phyloP scores from a whole-genome alignment of 2,329 filamentous ascomycete genomes.

The Hortaea werneckii region DNA sequence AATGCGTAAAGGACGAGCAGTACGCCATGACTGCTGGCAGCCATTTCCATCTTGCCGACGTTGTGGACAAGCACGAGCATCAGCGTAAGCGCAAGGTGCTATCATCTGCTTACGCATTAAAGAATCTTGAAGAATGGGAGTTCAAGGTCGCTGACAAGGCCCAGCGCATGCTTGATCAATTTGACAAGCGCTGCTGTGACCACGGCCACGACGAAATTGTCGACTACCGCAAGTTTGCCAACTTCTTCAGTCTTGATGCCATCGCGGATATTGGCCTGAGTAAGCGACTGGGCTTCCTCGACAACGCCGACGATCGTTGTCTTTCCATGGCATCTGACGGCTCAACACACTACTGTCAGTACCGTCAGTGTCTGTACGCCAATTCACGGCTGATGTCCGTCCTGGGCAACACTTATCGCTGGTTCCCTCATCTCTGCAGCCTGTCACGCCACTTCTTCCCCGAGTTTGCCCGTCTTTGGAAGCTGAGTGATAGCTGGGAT shows the following conservation, averaged over 20 bases:
- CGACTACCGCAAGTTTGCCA: conserved; percentile 29
- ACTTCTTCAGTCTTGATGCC: conserved; percentile 29
- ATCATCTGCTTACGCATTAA: conserved; percentile 29
- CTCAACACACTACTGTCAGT: conserved; percentile 34
- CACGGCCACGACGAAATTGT: conserved; percentile 20
- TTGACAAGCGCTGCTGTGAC: conserved; percentile 25
- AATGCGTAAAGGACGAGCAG: conserved; percentile 26
- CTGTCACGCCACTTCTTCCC: conserved; percentile 35
- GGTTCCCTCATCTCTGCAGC: conserved; percentile 27
- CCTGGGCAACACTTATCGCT: conserved; percentile 44
- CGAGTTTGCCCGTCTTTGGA: conserved; percentile 30
- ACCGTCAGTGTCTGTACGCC: conserved; percentile 43
- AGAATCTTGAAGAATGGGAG: conserved; percentile 33
- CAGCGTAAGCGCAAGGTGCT: conserved; percentile 30
- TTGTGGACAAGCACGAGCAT: conserved; percentile 30
- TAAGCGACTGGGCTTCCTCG: conserved; percentile 27
- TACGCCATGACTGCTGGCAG: conserved; percentile 24
- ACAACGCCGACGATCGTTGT: conserved; percentile 25
- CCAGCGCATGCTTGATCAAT: conserved; percentile 23
- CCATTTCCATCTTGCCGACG: conserved; percentile 29
- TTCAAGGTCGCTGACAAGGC: conserved; percentile 31
- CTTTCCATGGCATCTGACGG: conserved; percentile 27
- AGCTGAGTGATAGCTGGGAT: conserved; percentile 33
- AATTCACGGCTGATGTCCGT: conserved; percentile 42
- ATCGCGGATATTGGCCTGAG: conserved; percentile 32